A percentile compares a stretch with the other conserved stretches of the same genome.
Evolutionary conservation across 1,284 basidiomycete genomes (phyloP).

Genomic region (Sanghuangporus sanghuang): DNA sequence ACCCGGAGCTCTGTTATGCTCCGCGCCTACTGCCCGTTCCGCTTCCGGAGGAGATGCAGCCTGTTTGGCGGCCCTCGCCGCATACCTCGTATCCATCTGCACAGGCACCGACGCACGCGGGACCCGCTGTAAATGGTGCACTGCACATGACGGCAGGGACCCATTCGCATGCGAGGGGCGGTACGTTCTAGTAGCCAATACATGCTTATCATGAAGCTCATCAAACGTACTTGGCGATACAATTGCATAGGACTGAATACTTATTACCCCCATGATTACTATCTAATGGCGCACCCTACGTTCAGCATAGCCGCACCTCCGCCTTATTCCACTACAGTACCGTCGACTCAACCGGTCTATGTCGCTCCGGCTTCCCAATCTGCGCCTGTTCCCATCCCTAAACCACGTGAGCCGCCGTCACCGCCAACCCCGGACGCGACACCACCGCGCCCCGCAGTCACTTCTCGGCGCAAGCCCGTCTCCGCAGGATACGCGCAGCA

Average conservation of each 20-base stretch:
- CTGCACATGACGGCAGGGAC: neutral
- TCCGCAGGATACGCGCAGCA: neutral
- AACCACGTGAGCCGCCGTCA: slow-evolving; percentile 1
- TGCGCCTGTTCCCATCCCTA: neutral
- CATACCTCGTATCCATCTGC: neutral
- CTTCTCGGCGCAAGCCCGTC: neutral
- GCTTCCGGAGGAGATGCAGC: neutral
- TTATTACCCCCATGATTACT: neutral
- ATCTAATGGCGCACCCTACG: neutral
- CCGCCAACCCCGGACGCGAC: slow-evolving; percentile 5
- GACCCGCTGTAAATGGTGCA: neutral
- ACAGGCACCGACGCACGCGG: neutral
- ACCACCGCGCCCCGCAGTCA: slow-evolving; percentile 2
- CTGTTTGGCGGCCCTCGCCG: neutral
- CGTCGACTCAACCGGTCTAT: neutral
- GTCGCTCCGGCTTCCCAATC: neutral
- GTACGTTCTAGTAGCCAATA: neutral
- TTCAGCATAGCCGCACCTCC: neutral
- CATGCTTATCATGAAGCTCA: neutral
- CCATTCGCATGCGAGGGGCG: neutral
- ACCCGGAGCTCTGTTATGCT: slow-evolving; percentile 1
- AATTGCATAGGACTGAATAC: neutral
- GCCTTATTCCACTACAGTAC: neutral
- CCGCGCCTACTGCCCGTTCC: neutral
- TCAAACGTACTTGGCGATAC: neutral